Evolutionary conservation across 306 rosid genomes (phyloP).

Genomic region (Parietaria judaica): DNA sequence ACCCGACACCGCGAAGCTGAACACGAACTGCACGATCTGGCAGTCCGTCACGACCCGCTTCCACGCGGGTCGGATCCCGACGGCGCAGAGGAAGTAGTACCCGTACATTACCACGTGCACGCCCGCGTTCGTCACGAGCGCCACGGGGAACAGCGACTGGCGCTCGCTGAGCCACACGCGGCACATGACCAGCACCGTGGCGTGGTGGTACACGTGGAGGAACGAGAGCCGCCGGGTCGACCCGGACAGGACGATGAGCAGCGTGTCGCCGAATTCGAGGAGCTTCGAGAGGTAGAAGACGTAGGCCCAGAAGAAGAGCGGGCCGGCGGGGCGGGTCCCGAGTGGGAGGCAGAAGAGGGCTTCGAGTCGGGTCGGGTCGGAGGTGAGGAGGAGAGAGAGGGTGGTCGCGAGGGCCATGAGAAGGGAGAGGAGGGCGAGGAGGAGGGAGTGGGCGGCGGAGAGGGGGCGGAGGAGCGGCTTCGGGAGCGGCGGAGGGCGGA

Average conservation of each 20-base stretch:
- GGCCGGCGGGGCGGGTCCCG: constrained; percentile 47
- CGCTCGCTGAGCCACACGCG: constrained; percentile 59
- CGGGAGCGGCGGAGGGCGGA: constrained; percentile 12
- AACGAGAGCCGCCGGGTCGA: constrained; percentile 57
- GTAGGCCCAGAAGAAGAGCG: constrained; percentile 95
- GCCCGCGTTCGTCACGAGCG: constrained; percentile 57
- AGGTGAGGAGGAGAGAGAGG: constrained; percentile 31
- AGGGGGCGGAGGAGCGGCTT: constrained; percentile 40
- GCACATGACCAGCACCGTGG: constrained; percentile 70
- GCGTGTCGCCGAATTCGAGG: constrained; percentile 68
- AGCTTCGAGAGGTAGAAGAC: constrained; percentile 81
- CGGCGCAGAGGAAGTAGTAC: constrained; percentile 50
- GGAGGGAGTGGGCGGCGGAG: constrained; percentile 47
- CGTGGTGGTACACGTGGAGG: constrained; percentile 94
- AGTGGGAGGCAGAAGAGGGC: constrained; percentile 59
- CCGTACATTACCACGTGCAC: constrained; percentile 84
- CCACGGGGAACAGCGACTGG: constrained; percentile 76
- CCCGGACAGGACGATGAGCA: constrained; percentile 50
- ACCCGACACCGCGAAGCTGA: constrained; percentile 61
- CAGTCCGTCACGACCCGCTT: constrained; percentile 63
- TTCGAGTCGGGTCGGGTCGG: constrained; percentile 32
- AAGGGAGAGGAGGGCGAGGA: constrained; percentile 51
- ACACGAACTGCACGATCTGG: constrained; percentile 71
- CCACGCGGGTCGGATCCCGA: constrained; percentile 68
- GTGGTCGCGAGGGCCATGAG: constrained; percentile 46